phyloP scores from a whole-genome alignment of 2,329 filamentous ascomycete genomes.

The Botrytis paeoniae region DNA sequence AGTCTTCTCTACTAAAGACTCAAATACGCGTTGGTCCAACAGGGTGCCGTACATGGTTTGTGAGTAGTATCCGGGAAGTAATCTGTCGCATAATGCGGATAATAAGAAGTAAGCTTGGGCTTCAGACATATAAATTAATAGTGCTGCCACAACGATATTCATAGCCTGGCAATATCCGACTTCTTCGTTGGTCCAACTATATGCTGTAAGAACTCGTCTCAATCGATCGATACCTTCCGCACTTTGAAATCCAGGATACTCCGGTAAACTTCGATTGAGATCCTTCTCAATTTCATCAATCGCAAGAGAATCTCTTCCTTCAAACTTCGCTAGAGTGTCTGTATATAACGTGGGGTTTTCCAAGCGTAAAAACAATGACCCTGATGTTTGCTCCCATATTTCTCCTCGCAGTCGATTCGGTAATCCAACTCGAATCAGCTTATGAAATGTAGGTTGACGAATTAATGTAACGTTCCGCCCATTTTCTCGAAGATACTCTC shows the following conservation, averaged over 20 bases:
- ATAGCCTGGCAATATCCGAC: constrained; percentile 99
- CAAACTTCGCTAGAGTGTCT: constrained; percentile 80
- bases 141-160: constrained; percentile 98
- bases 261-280: constrained; percentile 89
- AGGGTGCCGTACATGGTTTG: constrained; percentile 99
- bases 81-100: constrained; percentile 84
- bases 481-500: constrained; percentile 93
- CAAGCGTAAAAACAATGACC: constrained; percentile 82
- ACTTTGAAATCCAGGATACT: constrained; percentile 96
- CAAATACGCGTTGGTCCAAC: constrained; percentile 94
- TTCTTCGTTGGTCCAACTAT: constrained; percentile 94
- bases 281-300: constrained; percentile 99
- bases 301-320: constrained; percentile 83
- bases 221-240: constrained; percentile 90
- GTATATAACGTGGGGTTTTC: constrained; percentile 80
- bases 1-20: constrained; percentile 95
- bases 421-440: constrained; percentile 90
- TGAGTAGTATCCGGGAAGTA: constrained; percentile 95
- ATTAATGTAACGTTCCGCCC: constrained; percentile 89
- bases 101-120: constrained; percentile 92
- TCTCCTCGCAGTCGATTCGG: constrained; percentile 91
- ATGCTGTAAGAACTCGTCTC: constrained; percentile 87
- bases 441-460: constrained; percentile 95
- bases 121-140: constrained; percentile 98
- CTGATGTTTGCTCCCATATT: constrained; percentile 92